Evolutionary conservation across 306 rosid genomes (phyloP).

Genomic region (Dryas alaskensis): DNA sequence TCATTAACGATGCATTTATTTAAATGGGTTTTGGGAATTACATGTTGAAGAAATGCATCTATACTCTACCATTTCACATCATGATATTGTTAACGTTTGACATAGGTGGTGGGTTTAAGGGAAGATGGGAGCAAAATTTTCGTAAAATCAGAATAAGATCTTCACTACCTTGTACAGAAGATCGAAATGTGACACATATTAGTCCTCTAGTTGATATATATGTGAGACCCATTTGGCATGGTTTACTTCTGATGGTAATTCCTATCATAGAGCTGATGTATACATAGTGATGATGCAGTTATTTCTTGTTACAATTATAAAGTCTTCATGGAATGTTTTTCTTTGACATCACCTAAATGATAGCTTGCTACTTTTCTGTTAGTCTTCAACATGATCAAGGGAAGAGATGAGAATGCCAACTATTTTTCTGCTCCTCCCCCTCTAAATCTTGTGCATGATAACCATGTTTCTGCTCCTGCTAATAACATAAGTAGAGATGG

Average conservation of each 20-base stretch:
- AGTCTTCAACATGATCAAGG: conserved; percentile 3
- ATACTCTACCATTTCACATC: neutral
- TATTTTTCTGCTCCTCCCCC: neutral
- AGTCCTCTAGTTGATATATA: neutral
- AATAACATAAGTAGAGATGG: neutral
- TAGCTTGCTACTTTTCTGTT: neutral
- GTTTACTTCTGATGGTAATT: neutral
- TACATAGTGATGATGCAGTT: neutral
- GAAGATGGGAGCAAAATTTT: neutral
- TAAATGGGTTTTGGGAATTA: neutral
- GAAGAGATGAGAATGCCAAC: neutral
- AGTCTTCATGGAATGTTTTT: neutral
- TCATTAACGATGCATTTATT: neutral
- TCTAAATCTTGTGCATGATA: neutral
- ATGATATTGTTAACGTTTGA: neutral
- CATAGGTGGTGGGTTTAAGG: neutral
- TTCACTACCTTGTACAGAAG: neutral
- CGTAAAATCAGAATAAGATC: neutral
- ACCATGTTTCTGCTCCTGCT: neutral
- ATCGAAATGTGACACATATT: neutral
- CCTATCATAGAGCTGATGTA: neutral
- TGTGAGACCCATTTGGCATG: neutral
- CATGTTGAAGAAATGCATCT: no score
- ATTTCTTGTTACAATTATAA: neutral
- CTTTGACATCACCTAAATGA: neutral